Conservation (phyloP, 768 basidiomycete genomes). For the Sistotremastrum suecicum region DNA sequence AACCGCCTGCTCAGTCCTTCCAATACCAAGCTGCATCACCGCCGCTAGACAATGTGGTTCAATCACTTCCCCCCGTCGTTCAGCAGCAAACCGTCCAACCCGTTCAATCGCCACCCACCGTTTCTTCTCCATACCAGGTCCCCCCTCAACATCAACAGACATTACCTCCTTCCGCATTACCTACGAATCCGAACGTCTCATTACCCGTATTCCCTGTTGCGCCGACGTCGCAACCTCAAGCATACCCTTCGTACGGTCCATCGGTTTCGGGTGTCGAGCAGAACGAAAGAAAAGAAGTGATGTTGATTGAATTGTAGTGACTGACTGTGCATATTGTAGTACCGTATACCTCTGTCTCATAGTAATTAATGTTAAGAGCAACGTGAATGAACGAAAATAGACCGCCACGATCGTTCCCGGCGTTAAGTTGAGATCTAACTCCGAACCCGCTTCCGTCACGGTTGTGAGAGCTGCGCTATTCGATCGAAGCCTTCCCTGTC, state of each 20-base stretch:
- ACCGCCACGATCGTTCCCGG: no score
- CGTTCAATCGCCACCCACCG: slow-evolving; percentile 16
- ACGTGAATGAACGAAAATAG: no score
- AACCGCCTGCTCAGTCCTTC: slow-evolving; percentile 3
- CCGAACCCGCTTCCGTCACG: no score
- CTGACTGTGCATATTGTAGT: no score
- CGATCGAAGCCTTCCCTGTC: no score
- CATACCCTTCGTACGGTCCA: slow-evolving; percentile 34
- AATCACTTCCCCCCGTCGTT: slow-evolving; percentile 14
- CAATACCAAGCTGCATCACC: slow-evolving; percentile 14
- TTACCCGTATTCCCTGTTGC: slow-evolving; percentile 53
- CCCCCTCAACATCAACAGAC: slow-evolving; percentile 18
- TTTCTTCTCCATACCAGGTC: slow-evolving; percentile 9
- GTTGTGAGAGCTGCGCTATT: no score
- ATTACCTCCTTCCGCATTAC: slow-evolving; percentile 7
- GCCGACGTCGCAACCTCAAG: slow-evolving; percentile 44
- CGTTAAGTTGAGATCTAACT: no score
- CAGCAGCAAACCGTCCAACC: slow-evolving; percentile 12
- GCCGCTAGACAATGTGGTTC: slow-evolving; percentile 11
- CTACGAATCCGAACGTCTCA: slow-evolving; percentile 6
- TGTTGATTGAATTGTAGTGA: slow-evolving; percentile 28
- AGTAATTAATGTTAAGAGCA: no score
- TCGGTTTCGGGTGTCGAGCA: slow-evolving; percentile 33
- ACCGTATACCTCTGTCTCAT: no score
- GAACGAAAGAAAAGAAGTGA: slow-evolving; percentile 49